phyloP scores from a whole-genome alignment of 768 basidiomycete species.

The Xanthoconium purpureum region DNA sequence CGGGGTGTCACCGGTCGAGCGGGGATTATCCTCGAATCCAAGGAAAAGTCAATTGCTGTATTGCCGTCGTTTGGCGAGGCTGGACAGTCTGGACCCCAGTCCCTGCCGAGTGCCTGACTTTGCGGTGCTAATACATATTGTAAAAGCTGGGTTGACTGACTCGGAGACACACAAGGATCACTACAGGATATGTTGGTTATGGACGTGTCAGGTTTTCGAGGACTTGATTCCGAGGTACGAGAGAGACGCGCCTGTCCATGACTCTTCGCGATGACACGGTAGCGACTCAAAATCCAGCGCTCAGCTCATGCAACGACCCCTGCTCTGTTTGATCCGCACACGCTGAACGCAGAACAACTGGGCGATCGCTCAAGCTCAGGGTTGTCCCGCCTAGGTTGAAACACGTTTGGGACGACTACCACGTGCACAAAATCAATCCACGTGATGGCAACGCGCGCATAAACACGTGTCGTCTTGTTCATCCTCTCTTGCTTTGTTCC shows the following conservation, averaged over 20 bases:
- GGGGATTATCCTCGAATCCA: slow-evolving; percentile 41
- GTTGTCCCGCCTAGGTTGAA: too few species aligned
- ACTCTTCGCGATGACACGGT: neutral
- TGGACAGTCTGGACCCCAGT: slow-evolving; percentile 8
- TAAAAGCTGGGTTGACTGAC: slow-evolving; percentile 53
- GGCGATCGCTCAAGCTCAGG: neutral
- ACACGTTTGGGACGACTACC: neutral
- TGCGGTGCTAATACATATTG: slow-evolving; percentile 40
- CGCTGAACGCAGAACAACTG: neutral
- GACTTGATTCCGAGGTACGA: slow-evolving; percentile 9
- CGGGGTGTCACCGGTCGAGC: slow-evolving; percentile 37
- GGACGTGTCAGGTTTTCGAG: slow-evolving; percentile 10
- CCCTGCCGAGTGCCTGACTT: slow-evolving; percentile 13
- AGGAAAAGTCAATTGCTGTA: slow-evolving; percentile 36
- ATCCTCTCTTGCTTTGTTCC: slow-evolving; percentile 1
- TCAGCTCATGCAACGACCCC: slow-evolving; percentile 4
- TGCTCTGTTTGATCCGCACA: neutral
- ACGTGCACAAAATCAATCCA: slow-evolving; percentile 29
- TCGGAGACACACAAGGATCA: slow-evolving; percentile 40
- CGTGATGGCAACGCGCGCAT: slow-evolving; percentile 27
- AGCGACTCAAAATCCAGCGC: slow-evolving; percentile 1
- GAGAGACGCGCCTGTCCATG: slow-evolving; percentile 43
- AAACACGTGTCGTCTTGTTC: slow-evolving; percentile 22
- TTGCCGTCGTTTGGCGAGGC: slow-evolving; percentile 18
- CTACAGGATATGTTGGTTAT: slow-evolving; percentile 28